These are phyloP conservation scores for Fusarium succisae DNA, from an alignment of 2,329 filamentous ascomycete species.

Conservation along the genomic window DNA sequence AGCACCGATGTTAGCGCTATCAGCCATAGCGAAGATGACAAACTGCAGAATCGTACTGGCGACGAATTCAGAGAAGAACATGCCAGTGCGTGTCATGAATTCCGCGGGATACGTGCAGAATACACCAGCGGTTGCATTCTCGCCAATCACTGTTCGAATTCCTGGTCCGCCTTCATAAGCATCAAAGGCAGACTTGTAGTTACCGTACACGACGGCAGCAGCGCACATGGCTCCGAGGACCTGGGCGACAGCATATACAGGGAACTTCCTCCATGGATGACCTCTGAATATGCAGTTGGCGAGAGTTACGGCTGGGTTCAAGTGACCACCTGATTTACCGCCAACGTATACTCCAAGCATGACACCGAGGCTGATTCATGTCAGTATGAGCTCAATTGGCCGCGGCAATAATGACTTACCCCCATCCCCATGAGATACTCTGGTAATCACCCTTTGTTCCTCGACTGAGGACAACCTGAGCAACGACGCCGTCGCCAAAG, in stretches of 20 bases:
- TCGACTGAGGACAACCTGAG: constrained; percentile 70
- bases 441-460: constrained; percentile 58
- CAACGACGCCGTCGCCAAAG: constrained; percentile 77
- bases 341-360: constrained; percentile 76
- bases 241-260: constrained; percentile 73
- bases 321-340: constrained; percentile 72
- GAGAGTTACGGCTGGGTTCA: constrained; percentile 77
- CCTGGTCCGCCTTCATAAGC: constrained; percentile 67
- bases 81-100: constrained; percentile 72
- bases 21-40: constrained; percentile 74
- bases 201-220: constrained; percentile 68
- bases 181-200: constrained; percentile 73
- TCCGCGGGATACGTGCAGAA: constrained; percentile 77
- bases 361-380: constrained; percentile 63
- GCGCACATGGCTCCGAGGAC: constrained; percentile 73
- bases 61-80: constrained; percentile 79
- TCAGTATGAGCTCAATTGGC: background rate
- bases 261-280: constrained; percentile 75
- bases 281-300: constrained; percentile 74
- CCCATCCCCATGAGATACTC: constrained; percentile 61
- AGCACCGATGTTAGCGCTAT: constrained; percentile 65
- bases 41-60: constrained; percentile 75
- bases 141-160: constrained; percentile 68
- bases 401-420: constrained; percentile 47
- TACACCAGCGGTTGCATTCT: constrained; percentile 72